These are phyloP conservation scores for Dunaliella sp. DNA, from an alignment of 139 green algal species.

Conservation along the genomic window DNA sequence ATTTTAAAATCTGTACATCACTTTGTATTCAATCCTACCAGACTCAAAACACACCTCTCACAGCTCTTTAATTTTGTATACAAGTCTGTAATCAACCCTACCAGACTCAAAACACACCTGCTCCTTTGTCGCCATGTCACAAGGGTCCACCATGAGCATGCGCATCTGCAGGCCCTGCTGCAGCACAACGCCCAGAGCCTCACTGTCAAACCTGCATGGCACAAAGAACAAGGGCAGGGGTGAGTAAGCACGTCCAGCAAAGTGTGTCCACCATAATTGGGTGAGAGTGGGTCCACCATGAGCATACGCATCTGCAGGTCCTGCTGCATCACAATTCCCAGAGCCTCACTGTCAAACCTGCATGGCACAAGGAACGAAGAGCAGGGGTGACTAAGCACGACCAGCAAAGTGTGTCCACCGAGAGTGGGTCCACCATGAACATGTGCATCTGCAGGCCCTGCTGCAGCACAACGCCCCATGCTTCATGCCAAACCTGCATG, in stretches of 20 bases:
- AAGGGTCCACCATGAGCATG: conserved; percentile 45
- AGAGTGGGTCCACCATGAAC: conserved; percentile 48
- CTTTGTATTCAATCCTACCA: no score
- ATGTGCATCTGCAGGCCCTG: conserved; percentile 34
- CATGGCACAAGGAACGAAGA: no score
- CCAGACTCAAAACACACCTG: conserved; percentile 27
- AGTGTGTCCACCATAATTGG: neutral
- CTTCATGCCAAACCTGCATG: neutral
- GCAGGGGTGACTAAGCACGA: no score
- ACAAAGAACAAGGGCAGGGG: no score
- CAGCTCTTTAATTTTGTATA: no score
- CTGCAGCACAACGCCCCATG: neutral
- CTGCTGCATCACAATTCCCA: neutral
- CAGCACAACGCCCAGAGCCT: conserved; percentile 46
- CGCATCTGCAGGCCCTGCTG: conserved; percentile 35
- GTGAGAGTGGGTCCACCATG: conserved; percentile 48
- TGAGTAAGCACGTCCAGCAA: neutral
- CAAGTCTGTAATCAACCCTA: no score
- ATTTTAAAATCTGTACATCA: no score
- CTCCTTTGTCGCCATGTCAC: conserved; percentile 15
- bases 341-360: neutral
- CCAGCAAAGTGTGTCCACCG: neutral
- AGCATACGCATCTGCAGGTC: conserved; percentile 39
- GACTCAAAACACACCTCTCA: no score
- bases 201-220: conserved; percentile 36